Evolutionary conservation across 1,284 basidiomycete species (phyloP), one percentile per base, ranked within the genome.

Genomic region (Moesziomyces sp.): DNA sequence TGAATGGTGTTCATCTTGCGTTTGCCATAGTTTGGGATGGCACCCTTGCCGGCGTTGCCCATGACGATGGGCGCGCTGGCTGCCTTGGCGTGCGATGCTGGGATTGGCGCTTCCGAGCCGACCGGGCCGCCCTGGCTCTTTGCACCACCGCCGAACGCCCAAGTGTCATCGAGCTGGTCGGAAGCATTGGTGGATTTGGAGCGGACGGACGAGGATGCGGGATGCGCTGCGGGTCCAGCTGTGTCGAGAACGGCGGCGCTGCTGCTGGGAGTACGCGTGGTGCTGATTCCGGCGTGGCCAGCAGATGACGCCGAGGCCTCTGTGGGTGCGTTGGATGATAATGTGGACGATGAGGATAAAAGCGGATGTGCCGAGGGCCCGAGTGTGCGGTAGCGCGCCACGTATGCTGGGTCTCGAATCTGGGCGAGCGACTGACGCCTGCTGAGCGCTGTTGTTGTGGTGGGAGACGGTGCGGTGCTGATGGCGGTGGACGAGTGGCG

Each of bases 11-110:
- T 60, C 49, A 54, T 63, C 34, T 60, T 66, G 49, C 76, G 72
- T 49, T 76, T 79, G 43, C 80, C 75, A 35, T 80, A 80, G 58
- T 77, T 73, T 18, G 58, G 52, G 21, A 82, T 78, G 11, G 80
- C 79, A 11, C 77, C 75, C 57, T 80, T 82, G 38, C 78, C 80
- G 8, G 77, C 80, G 40, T 69, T 78, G 13, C 75, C 79, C 56
- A 68, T 74, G 13, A 78, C 75, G 35, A 77, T 70, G 10, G 74
- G 53, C 3, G 59, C 51, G 24, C 23, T 52, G 1, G 57, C 43
- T 8, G 50, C 42, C 42, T 58, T 67, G 23, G 38, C 42, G 18
- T 59, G 47, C 11, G 70, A 60, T 8, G 57, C 2, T 1, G 52
- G 24, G 2, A 53, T n/a, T 0, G 23, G 16, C 2, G 46, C 46